These are phyloP conservation scores for Tarenaya hassleriana DNA, from an alignment of 345 rosid genomes.

Conservation along the genomic window DNA sequence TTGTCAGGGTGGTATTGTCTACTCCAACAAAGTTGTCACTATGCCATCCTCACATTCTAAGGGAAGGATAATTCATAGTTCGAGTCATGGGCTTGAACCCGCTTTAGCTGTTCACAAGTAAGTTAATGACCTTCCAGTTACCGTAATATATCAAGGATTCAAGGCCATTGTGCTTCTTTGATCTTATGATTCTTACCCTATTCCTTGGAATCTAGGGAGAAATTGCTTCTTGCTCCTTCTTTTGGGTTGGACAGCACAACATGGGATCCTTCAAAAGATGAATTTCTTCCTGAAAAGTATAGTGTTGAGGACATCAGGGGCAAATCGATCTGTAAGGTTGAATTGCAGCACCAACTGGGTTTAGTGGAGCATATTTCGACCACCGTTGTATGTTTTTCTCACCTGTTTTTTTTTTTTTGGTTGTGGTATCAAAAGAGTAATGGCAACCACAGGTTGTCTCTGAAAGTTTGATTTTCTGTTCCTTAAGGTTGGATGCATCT, in stretches of 20 bases:
- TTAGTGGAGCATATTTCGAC: slow-evolving; percentile 37
- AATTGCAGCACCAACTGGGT: slow-evolving; percentile 43
- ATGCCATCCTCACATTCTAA: slow-evolving; percentile 49
- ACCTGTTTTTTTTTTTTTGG: neutral
- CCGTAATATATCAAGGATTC: slow-evolving; percentile 9
- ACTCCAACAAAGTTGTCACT: slow-evolving; percentile 64
- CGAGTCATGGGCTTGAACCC: slow-evolving; percentile 51
- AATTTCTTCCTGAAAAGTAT: slow-evolving; percentile 53
- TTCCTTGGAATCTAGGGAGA: slow-evolving; percentile 44
- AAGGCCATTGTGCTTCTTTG: neutral
- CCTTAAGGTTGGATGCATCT: slow-evolving; percentile 57
- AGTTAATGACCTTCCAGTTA: slow-evolving; percentile 14
- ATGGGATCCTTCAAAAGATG: slow-evolving; percentile 68
- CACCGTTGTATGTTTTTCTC: slow-evolving; percentile 39
- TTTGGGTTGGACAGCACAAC: slow-evolving; percentile 43
- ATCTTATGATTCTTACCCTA: slow-evolving; percentile 6
- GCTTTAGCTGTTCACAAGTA: slow-evolving; percentile 56
- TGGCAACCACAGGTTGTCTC: neutral
- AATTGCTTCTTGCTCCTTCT: slow-evolving; percentile 56
- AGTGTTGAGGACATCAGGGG: slow-evolving; percentile 50
- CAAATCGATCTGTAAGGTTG: slow-evolving; percentile 50
- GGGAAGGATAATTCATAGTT: slow-evolving; percentile 36
- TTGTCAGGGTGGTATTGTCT: slow-evolving; percentile 74
- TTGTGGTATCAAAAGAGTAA: neutral
- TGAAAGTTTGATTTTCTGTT: neutral